Conservation (phyloP, 768 basidiomycete genomes). For the Harrya chromipes region DNA sequence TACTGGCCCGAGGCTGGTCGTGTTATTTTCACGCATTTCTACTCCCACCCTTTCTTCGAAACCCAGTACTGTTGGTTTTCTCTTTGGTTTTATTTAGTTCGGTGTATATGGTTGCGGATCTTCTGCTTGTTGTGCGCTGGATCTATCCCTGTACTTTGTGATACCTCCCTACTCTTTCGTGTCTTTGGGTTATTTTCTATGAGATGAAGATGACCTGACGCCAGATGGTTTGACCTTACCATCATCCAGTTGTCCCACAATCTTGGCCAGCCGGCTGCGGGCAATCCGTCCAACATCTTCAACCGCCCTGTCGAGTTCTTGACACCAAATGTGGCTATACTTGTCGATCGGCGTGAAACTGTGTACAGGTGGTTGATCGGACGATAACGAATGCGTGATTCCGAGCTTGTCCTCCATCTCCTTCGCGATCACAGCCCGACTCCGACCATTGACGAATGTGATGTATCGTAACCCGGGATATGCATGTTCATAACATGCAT, state of each 20-base stretch:
- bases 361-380: conserved; percentile 34
- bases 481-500: conserved; percentile 67
- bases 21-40: conserved; percentile 5
- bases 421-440: conserved; percentile 62
- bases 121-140: not conserved
- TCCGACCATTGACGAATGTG: conserved; percentile 88
- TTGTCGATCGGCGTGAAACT: conserved; percentile 37
- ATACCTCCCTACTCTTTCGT: conserved; percentile 1
- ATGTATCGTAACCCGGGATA: conserved; percentile 83
- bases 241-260: conserved; percentile 9
- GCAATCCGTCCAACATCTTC: conserved; percentile 75
- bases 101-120: conserved; percentile 12
- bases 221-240: not conserved
- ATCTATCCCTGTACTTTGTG: conserved; percentile 15
- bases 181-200: not conserved
- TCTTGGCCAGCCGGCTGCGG: conserved; percentile 53
- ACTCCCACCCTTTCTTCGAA: not conserved
- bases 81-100: not conserved
- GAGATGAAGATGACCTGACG: not conserved
- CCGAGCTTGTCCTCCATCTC: conserved; percentile 76
- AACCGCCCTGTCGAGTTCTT: conserved; percentile 71
- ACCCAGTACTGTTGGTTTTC: too few species aligned
- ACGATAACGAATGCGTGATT: conserved; percentile 47
- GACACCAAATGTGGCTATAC: conserved; percentile 50
- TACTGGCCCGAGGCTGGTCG: not conserved